Evolutionary conservation across 805 yeast genomes (phyloP).

Genomic region (Suhomyces kilbournensis): DNA sequence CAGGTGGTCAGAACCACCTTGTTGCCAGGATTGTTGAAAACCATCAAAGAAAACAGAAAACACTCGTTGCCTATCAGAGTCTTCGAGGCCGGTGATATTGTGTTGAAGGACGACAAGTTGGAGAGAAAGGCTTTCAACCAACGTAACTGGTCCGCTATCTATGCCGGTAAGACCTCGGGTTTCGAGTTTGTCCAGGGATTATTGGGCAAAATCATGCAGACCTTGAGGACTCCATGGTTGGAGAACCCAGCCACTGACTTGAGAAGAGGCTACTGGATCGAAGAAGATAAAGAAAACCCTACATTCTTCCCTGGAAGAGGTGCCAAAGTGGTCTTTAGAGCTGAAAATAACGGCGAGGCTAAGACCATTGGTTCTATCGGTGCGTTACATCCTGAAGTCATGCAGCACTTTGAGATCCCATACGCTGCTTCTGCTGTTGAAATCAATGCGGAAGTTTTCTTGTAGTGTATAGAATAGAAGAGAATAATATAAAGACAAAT

Average conservation of each 20-base stretch:
- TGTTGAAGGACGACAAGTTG: conserved; percentile 68
- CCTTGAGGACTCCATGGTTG: conserved; percentile 85
- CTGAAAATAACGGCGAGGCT: conserved; percentile 53
- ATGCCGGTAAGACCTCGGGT: conserved; percentile 92
- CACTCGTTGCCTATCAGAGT: conserved; percentile 93
- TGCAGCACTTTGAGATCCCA: conserved; percentile 83
- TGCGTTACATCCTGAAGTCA: conserved; percentile 92
- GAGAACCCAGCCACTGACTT: conserved; percentile 50
- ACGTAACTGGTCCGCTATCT: conserved; percentile 92
- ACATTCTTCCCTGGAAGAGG: conserved; percentile 98
- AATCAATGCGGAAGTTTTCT: conserved; percentile 82
- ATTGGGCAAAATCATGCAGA: conserved; percentile 92
- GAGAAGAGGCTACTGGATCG: conserved; percentile 82
- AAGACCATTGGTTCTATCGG: conserved; percentile 80
- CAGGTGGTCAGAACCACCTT: conserved; percentile 96
- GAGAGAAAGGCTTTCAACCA: conserved; percentile 92
- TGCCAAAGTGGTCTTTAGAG: conserved; percentile 78
- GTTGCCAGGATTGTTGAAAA: conserved; percentile 91
- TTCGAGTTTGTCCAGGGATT: conserved; percentile 94
- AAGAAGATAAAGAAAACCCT: conserved; percentile 60
- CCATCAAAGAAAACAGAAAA: conserved; percentile 92
- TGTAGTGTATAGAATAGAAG: conserved; percentile 35
- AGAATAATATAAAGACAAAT: too few species aligned
- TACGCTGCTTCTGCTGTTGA: conserved; percentile 91
- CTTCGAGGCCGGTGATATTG: conserved; percentile 94